phyloP scores from a whole-genome alignment of 2,329 filamentous ascomycete genomes.

The Whalleya microplaca region DNA sequence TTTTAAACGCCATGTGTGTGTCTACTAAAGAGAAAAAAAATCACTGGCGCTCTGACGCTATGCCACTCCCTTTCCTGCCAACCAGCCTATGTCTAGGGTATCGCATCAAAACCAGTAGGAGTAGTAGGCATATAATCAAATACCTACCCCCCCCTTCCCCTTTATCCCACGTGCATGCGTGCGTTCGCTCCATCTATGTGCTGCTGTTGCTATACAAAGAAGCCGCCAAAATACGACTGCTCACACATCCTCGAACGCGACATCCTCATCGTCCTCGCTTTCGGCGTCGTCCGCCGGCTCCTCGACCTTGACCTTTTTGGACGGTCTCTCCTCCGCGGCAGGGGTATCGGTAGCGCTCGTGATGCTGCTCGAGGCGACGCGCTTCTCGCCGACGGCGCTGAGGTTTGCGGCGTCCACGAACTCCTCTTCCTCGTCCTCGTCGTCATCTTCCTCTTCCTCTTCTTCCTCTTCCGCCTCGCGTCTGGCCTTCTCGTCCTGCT shows the following conservation, averaged over 20 bases:
- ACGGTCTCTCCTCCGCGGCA: slow-evolving; percentile 44
- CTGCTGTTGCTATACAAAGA: background rate
- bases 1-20: slow-evolving; percentile 20
- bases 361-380: slow-evolving; percentile 33
- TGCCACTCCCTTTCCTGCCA: no score
- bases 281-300: slow-evolving; percentile 40
- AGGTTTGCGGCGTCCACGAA: slow-evolving; percentile 42
- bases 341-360: slow-evolving; percentile 39
- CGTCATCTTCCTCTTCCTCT: slow-evolving; percentile 45
- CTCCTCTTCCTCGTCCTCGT: slow-evolving; percentile 35
- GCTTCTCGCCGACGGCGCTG: slow-evolving; percentile 35
- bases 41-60: slow-evolving; percentile 9
- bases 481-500: slow-evolving; percentile 48
- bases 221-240: background rate
- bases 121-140: background rate
- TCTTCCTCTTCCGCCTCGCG: slow-evolving; percentile 51
- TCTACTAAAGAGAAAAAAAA: slow-evolving; percentile 4
- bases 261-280: slow-evolving; percentile 45
- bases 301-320: slow-evolving; percentile 58
- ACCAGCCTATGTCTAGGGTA: slow-evolving; percentile 21
- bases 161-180: background rate
- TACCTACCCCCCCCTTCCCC: no score
- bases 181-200: background rate
- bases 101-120: slow-evolving; percentile 10
- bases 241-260: slow-evolving; percentile 52